A percentile compares a stretch with the other conserved stretches of the same genome.
phyloP scores from a whole-genome alignment of 1,284 basidiomycete species.

The Ceratobasidium sp. region DNA sequence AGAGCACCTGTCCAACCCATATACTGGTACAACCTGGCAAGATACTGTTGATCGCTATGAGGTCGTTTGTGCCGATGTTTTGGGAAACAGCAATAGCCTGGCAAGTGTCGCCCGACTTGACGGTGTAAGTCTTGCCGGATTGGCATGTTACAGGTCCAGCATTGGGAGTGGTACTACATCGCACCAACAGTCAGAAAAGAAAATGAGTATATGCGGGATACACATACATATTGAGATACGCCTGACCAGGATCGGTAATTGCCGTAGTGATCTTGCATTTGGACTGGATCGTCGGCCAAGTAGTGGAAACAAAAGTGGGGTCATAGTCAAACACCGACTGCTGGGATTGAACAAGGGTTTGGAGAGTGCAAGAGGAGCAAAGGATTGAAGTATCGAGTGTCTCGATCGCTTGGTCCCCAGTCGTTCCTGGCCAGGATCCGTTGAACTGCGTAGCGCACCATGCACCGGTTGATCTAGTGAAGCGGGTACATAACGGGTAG shows the following conservation, averaged over 20 bases:
- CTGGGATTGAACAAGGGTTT: neutral
- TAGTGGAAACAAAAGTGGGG: slow-evolving; percentile 1
- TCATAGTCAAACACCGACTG: slow-evolving; percentile 19
- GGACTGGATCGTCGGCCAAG: slow-evolving; percentile 12
- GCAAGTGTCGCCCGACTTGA: slow-evolving; percentile 14
- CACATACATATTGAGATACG: slow-evolving; percentile 11
- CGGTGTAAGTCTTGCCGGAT: slow-evolving; percentile 11
- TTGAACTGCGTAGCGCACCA: slow-evolving; percentile 7
- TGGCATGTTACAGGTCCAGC: slow-evolving; percentile 4
- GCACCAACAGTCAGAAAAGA: neutral
- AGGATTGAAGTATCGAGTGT: slow-evolving; percentile 3
- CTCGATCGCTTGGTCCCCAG: neutral
- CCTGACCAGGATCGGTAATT: slow-evolving; percentile 13
- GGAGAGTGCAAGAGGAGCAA: slow-evolving; percentile 9
- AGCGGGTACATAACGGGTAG: too few species aligned
- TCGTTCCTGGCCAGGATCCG: slow-evolving; percentile 10
- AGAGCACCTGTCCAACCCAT: slow-evolving; percentile 5
- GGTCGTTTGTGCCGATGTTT: slow-evolving; percentile 4
- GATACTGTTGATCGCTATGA: slow-evolving; percentile 17
- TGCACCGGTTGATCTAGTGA: neutral
- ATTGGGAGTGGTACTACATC: neutral
- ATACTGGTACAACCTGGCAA: slow-evolving; percentile 9
- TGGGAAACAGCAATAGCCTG: slow-evolving; percentile 6
- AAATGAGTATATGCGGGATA: neutral
- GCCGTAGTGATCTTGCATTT: slow-evolving; percentile 14